phyloP scores from a whole-genome alignment of 2,329 filamentous ascomycete genomes.

The Calonectria naviculata region DNA sequence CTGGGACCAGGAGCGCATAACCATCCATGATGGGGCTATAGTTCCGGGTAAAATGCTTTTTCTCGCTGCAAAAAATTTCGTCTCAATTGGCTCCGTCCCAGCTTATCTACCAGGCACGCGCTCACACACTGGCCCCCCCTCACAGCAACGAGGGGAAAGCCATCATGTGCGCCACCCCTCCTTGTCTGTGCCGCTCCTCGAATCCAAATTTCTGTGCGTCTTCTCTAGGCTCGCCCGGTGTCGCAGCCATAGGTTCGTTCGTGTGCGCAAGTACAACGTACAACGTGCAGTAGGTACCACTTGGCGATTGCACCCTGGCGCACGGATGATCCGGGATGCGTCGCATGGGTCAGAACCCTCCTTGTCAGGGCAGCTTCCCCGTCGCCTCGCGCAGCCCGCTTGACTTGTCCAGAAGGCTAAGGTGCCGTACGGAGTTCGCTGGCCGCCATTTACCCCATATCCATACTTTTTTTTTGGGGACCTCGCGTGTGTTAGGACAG shows the following conservation, averaged over 20 bases:
- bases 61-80: background rate
- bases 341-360: slow-evolving; percentile 22
- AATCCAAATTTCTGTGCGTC: slow-evolving; percentile 9
- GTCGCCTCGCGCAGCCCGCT: slow-evolving; percentile 9
- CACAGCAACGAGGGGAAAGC: background rate
- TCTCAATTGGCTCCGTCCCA: background rate
- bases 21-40: background rate
- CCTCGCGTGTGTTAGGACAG: slow-evolving; percentile 10
- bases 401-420: slow-evolving; percentile 4
- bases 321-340: slow-evolving; percentile 22
- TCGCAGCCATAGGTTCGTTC: slow-evolving; percentile 4
- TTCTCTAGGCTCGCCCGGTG: background rate
- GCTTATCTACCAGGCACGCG: background rate
- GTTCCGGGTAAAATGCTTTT: slow-evolving; percentile 1
- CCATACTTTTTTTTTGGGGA: background rate
- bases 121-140: background rate
- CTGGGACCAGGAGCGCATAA: background rate
- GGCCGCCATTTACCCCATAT: slow-evolving; percentile 15
- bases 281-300: slow-evolving; percentile 11
- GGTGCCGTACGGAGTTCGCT: background rate
- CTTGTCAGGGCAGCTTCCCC: slow-evolving; percentile 18
- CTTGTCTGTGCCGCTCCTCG: background rate
- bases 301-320: slow-evolving; percentile 10
- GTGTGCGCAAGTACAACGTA: slow-evolving; percentile 13
- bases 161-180: slow-evolving; percentile 12